Conservation (phyloP, 345 rosid species). For the Bretschneidera sinensis region DNA sequence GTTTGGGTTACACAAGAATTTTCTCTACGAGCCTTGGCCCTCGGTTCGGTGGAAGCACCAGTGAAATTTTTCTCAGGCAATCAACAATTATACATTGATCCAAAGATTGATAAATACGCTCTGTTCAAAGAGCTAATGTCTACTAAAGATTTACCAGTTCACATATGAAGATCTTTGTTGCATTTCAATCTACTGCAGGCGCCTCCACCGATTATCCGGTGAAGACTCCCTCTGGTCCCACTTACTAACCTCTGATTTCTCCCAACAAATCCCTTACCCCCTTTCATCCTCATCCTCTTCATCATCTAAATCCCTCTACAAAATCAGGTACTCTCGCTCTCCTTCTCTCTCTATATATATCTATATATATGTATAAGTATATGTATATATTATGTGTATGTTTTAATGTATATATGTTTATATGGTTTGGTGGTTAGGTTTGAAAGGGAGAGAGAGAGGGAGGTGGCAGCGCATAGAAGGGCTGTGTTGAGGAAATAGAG, state of each 20-base stretch:
- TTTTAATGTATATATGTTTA: too few species aligned
- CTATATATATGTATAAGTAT: not conserved
- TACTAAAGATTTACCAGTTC: slow-evolving; percentile 45
- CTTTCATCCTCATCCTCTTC: slow-evolving; percentile 27
- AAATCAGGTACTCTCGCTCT: slow-evolving; percentile 32
- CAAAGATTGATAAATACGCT: too few species aligned
- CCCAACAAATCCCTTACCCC: slow-evolving; percentile 13
- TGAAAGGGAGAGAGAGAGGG: slow-evolving; percentile 64
- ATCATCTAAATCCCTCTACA: slow-evolving; percentile 42
- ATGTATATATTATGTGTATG: too few species aligned
- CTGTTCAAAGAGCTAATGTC: too few species aligned
- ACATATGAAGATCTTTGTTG: slow-evolving; percentile 65
- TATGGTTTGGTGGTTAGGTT: slow-evolving; percentile 37
- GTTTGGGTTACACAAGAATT: too few species aligned
- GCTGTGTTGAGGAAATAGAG: slow-evolving; percentile 71
- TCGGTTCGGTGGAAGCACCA: too few species aligned
- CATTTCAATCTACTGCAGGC: slow-evolving; percentile 70
- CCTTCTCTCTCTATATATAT: not conserved
- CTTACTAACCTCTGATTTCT: slow-evolving; percentile 52
- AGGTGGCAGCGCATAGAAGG: slow-evolving; percentile 47
- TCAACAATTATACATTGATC: too few species aligned
- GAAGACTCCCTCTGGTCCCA: slow-evolving; percentile 66
- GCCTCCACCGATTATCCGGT: slow-evolving; percentile 56
- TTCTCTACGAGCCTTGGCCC: too few species aligned
- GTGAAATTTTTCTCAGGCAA: too few species aligned